Conservation (phyloP, 208 protist genomes). For the Leishmania aethiopica region DNA sequence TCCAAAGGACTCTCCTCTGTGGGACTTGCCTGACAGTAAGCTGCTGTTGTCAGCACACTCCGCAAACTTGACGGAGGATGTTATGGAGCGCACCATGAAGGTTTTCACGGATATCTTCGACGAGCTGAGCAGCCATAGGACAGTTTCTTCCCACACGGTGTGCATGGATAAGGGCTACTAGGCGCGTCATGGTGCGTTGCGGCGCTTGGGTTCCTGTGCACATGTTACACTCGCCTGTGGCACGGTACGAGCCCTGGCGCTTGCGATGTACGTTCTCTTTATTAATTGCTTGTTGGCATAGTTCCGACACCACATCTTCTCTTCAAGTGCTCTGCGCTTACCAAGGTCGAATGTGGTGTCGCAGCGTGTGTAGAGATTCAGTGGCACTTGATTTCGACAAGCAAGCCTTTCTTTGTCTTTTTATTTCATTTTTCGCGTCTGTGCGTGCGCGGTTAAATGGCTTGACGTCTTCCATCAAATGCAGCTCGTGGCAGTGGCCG, state of each 20-base stretch:
- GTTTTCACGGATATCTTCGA: neutral
- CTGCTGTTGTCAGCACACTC: conserved; percentile 3
- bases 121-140: conserved; percentile 9
- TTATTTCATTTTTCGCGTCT: conserved; percentile 6
- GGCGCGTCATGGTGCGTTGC: neutral
- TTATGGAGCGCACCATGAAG: neutral
- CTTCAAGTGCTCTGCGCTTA: too few relatives aligned
- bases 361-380: neutral
- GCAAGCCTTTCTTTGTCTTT: too few relatives aligned
- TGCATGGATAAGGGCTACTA: conserved; percentile 41
- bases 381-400: neutral
- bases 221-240: neutral
- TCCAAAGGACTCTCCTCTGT: conserved; percentile 60
- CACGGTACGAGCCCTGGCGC: neutral
- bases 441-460: neutral
- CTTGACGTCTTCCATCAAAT: neutral
- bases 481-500: too few relatives aligned
- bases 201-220: neutral
- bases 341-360: too few relatives aligned
- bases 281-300: neutral
- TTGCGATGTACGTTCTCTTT: neutral
- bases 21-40: conserved; percentile 66
- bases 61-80: neutral
- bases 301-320: too few relatives aligned
- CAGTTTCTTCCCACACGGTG: conserved; percentile 37